Evolutionary conservation across 2,329 filamentous ascomycete genomes (phyloP).

Genomic region (Nemania sp.): DNA sequence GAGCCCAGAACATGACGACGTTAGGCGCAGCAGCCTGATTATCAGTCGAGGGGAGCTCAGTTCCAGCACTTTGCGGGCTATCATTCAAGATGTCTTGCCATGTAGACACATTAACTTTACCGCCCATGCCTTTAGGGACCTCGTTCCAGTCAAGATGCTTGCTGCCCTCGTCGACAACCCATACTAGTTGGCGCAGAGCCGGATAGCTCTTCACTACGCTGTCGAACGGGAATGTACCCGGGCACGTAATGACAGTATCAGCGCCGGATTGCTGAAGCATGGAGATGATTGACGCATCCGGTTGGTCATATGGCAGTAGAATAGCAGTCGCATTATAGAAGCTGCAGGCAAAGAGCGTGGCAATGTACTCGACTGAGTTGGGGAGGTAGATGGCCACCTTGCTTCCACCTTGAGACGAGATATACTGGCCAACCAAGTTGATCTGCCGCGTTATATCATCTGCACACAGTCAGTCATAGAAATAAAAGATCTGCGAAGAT

Average conservation of each 20-base stretch:
- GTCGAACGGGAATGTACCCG: conserved; percentile 84
- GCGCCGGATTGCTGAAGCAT: conserved; percentile 74
- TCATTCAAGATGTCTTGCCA: conserved; percentile 90
- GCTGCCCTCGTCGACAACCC: conserved; percentile 90
- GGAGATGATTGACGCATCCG: conserved; percentile 67
- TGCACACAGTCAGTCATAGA: conserved; percentile 37
- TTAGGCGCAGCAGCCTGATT: conserved; percentile 57
- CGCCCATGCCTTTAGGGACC: conserved; percentile 74
- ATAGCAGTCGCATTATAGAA: conserved; percentile 89
- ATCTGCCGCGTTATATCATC: conserved; percentile 82
- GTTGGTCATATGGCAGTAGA: conserved; percentile 79
- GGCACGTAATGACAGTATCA: conserved; percentile 81
- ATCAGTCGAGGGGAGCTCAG: conserved; percentile 66
- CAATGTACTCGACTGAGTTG: conserved; percentile 88
- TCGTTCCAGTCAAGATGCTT: conserved; percentile 95
- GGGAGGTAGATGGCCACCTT: conserved; percentile 88
- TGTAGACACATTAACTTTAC: conserved; percentile 78
- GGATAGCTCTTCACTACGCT: conserved; percentile 69
- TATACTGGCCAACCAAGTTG: conserved; percentile 79
- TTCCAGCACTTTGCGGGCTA: conserved; percentile 58
- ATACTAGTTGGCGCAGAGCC: conserved; percentile 76
- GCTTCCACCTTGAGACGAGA: conserved; percentile 70
- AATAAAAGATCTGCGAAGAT: neutral
- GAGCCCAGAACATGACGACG: conserved; percentile 69
- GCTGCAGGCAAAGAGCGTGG: conserved; percentile 80